These are phyloP conservation scores for Backusella psychrophila DNA, from an alignment of 192 early-diverging fungal species.

Conservation along the genomic window DNA sequence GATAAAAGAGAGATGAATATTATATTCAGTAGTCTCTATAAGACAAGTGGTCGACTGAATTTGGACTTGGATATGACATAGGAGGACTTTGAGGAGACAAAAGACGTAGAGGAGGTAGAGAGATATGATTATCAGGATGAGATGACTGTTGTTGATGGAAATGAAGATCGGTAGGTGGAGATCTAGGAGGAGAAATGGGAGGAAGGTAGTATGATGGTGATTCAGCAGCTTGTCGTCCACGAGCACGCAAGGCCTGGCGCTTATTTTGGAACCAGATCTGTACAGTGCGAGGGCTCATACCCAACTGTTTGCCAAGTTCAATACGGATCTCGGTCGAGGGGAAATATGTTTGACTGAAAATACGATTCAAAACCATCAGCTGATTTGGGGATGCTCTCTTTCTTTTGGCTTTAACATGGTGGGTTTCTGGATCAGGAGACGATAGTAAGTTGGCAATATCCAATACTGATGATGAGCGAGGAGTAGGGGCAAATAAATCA, in stretches of 20 bases:
- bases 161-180: background rate
- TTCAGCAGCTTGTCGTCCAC: background rate
- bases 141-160: background rate
- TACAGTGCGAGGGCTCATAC: constrained; percentile 81
- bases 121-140: background rate
- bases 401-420: constrained; percentile 32
- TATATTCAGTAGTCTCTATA: constrained; percentile 7
- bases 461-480: constrained; percentile 6
- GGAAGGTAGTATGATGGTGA: background rate
- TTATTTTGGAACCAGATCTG: constrained; percentile 96
- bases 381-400: constrained; percentile 55
- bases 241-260: constrained; percentile 50
- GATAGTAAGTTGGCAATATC: background rate
- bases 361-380: constrained; percentile 50
- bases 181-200: background rate
- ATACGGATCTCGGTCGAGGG: constrained; percentile 71
- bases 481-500: constrained; percentile 19
- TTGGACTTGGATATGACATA: constrained; percentile 26
- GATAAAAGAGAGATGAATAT: background rate
- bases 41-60: constrained; percentile 15
- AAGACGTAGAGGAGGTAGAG: background rate
- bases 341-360: constrained; percentile 67
- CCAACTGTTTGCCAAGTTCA: constrained; percentile 60
- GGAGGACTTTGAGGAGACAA: constrained; percentile 8
- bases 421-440: background rate